phyloP scores from a whole-genome alignment of 2,329 filamentous ascomycete genomes.

The Colletotrichum musicola region DNA sequence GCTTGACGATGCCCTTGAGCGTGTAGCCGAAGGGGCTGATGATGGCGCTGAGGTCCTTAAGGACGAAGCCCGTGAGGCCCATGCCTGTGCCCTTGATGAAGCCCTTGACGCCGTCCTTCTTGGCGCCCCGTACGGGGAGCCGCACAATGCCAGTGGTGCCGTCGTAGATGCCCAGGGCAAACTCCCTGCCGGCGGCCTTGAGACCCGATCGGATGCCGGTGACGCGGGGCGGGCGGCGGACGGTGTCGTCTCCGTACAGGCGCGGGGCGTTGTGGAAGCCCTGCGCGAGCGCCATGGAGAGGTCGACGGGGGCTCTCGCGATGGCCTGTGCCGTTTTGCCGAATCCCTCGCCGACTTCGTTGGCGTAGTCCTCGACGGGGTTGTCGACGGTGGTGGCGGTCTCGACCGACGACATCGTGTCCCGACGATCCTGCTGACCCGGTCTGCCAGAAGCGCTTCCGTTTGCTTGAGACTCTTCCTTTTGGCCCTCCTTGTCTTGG shows the following conservation, averaged over 20 bases:
- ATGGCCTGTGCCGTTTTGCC: constrained; percentile 64
- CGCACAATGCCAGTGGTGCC: constrained; percentile 73
- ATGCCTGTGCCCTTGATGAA: constrained; percentile 70
- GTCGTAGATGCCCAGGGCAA: constrained; percentile 74
- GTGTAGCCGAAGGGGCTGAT: constrained; percentile 72
- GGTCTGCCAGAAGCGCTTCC: constrained; percentile 21
- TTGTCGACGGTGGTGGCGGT: constrained; percentile 42
- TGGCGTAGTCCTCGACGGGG: constrained; percentile 57
- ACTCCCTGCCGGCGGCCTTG: constrained; percentile 70
- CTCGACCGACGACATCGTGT: constrained; percentile 39
- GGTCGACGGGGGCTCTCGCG: constrained; percentile 69
- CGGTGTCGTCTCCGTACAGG: constrained; percentile 78
- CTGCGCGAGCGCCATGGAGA: constrained; percentile 72
- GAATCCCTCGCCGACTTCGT: constrained; percentile 65
- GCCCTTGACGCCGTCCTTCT: constrained; percentile 61
- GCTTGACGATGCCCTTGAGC: constrained; percentile 73
- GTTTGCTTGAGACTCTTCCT: constrained; percentile 7
- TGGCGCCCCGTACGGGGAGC: constrained; percentile 70
- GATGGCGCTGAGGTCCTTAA: constrained; percentile 74
- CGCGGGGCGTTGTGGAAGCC: constrained; percentile 79
- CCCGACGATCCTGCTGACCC: constrained; percentile 29
- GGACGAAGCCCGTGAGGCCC: constrained; percentile 72
- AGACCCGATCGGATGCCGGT: constrained; percentile 75
- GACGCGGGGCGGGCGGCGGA: constrained; percentile 72
- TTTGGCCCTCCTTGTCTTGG: not conserved